These are phyloP conservation scores for Auriculariales sp. DNA, from an alignment of 768 basidiomycete genomes.

Conservation along the genomic window DNA sequence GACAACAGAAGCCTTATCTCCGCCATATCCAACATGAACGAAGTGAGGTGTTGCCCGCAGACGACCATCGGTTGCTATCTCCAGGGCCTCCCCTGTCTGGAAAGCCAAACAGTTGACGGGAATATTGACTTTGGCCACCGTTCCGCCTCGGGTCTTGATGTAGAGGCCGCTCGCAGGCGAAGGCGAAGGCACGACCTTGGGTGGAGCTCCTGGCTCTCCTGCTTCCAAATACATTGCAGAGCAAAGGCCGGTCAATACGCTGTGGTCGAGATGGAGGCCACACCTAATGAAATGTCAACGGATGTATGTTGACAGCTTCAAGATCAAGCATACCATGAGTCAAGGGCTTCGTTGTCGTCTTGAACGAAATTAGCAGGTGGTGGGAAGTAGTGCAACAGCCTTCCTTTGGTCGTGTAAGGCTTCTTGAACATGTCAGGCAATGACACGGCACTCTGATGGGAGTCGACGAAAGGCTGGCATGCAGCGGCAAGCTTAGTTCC, in stretches of 20 bases:
- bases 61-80: conserved; percentile 68
- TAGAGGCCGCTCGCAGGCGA: conserved; percentile 75
- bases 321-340: conserved; percentile 41
- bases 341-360: conserved; percentile 48
- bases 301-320: not conserved
- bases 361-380: conserved; percentile 25
- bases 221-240: conserved; percentile 74
- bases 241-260: conserved; percentile 82
- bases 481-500: conserved; percentile 73
- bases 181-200: conserved; percentile 45
- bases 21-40: conserved; percentile 53
- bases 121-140: conserved; percentile 72
- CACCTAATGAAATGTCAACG: conserved; percentile 24
- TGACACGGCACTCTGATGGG: conserved; percentile 29
- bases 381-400: conserved; percentile 94
- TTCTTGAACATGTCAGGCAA: conserved; percentile 55
- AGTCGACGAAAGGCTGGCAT: conserved; percentile 79
- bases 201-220: conserved; percentile 20
- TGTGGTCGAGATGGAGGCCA: conserved; percentile 91
- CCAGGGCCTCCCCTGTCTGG: conserved; percentile 92
- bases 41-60: conserved; percentile 91
- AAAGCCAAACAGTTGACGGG: conserved; percentile 80
- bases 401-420: conserved; percentile 79
- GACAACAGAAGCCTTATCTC: conserved; percentile 29
- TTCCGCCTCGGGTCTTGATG: conserved; percentile 72